A percentile compares a stretch with the other conserved stretches of the same genome.
phyloP scores from a whole-genome alignment of 306 rosid genomes.

The Myrica gale region DNA sequence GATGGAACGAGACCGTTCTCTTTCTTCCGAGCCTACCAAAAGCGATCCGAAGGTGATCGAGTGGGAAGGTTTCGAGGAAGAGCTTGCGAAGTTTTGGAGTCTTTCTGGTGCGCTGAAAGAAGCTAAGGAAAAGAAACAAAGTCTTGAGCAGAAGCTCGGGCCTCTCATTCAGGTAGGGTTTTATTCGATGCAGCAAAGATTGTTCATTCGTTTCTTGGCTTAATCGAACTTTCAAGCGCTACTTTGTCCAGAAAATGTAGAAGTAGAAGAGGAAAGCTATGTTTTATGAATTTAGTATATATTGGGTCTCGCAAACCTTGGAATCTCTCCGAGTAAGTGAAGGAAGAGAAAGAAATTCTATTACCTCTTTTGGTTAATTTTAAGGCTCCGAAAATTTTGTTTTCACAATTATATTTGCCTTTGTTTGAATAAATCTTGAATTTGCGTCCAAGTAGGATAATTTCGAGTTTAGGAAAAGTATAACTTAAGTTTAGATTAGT shows the following conservation, averaged over 20 bases:
- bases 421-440: background rate
- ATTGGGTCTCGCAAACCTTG: background rate
- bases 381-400: background rate
- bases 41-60: constrained; percentile 56
- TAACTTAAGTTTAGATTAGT: background rate
- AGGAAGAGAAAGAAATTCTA: background rate
- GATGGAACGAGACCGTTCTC: constrained; percentile 53
- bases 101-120: constrained; percentile 72
- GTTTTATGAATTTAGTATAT: background rate
- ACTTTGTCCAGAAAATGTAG: background rate
- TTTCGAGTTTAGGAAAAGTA: background rate
- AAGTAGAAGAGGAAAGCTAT: background rate
- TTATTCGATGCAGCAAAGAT: constrained; percentile 6
- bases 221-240: background rate
- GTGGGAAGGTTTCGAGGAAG: constrained; percentile 90
- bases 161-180: constrained; percentile 67
- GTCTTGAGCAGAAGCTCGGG: constrained; percentile 57
- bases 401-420: background rate
- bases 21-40: constrained; percentile 26
- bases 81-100: constrained; percentile 74
- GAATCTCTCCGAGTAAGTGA: background rate
- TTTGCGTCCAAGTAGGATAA: background rate
- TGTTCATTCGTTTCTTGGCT: background rate
- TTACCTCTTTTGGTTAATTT: background rate
- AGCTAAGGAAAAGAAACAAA: constrained; percentile 58